These are phyloP conservation scores for Carpinus viminea DNA, from an alignment of 306 rosid genomes.

Conservation along the genomic window DNA sequence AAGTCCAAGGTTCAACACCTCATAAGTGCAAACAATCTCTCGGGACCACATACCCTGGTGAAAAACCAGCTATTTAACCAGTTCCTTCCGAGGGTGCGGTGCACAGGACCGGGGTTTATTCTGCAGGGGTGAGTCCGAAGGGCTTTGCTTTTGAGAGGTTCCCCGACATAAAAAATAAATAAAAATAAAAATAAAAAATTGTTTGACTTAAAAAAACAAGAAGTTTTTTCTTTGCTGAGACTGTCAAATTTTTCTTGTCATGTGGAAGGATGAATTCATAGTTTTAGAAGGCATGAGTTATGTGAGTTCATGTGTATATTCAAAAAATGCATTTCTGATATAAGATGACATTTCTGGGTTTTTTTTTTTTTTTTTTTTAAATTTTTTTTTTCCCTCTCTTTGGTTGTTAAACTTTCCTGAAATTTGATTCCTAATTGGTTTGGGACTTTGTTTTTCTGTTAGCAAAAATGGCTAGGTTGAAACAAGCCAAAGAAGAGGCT, in stretches of 20 bases:
- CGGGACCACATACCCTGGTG: too few relatives aligned
- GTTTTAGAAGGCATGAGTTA: constrained; percentile 4
- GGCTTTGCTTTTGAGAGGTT: too few relatives aligned
- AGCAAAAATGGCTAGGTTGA: constrained; percentile 90
- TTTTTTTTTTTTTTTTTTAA: background rate
- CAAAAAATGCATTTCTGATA: background rate
- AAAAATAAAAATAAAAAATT: too few relatives aligned
- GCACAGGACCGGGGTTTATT: too few relatives aligned
- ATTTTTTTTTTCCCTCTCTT: background rate
- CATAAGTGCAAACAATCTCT: too few relatives aligned
- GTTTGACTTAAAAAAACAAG: background rate
- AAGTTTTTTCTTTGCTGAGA: background rate
- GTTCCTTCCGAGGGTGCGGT: too few relatives aligned
- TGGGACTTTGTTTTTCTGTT: constrained; percentile 18
- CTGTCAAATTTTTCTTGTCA: constrained; percentile 1
- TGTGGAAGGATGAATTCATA: background rate
- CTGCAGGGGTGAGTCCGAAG: too few relatives aligned
- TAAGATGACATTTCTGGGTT: background rate
- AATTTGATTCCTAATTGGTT: constrained; percentile 19
- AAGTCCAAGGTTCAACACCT: too few relatives aligned
- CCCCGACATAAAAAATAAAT: too few relatives aligned
- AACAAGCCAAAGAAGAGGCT: constrained; percentile 96
- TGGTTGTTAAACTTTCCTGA: constrained; percentile 10
- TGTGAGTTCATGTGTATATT: background rate
- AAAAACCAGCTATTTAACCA: too few relatives aligned